Base-by-base conservation (phyloP, 2,329 filamentous ascomycete genomes). In the Epichloe coenophiala region DNA sequence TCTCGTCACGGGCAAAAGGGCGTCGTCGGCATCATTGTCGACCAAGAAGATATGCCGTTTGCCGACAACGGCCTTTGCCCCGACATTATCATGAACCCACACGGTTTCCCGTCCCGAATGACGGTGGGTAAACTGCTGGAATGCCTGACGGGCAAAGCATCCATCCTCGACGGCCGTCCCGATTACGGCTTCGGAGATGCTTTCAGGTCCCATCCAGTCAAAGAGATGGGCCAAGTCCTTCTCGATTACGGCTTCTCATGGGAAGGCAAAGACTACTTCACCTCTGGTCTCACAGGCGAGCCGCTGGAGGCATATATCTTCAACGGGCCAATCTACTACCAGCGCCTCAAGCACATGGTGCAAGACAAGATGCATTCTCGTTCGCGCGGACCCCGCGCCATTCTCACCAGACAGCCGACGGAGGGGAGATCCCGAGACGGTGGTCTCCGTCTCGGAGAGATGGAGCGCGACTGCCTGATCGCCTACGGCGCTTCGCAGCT, bases 41-140 rank as follows among this genome's bases (percentile, higher is more conserved):
- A 95, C 55, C 91, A 97, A 69, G 89, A 93, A 63, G 93, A 98
- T 64, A 86, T 98, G 81, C 93, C 93, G 0, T 98, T 98, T 71
- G 86, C 86, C 37, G 93, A 98, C 68, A 74, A 77, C 48, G 94
- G 93, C 2, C 80, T 98, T 57, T 84, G 83, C n/a, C 93, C 93
- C 0, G 93, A 98, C 68, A 96, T 98, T 58, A 98, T 98, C 79
- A 98, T 98, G 93, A 98, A 98, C 73, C 93, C 94, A 0, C 93
- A 98, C 71, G 93, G 93, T 82, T 98, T 98, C 76, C 93, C 93
- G 1, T 97, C 91, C 35, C 93, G 93, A 67, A 98, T 98, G 93
- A 98, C 93, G 49, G 93, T 98, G 55, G 93, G 93, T 35, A 98
- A 98, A 69, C 86, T 98, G 74, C 80, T 98, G 47, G 93, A 98